A percentile compares a stretch with the other conserved stretches of the same genome.
phyloP scores from a whole-genome alignment of 805 yeast genomes.

The Cyberlindnera mississippiensis region DNA sequence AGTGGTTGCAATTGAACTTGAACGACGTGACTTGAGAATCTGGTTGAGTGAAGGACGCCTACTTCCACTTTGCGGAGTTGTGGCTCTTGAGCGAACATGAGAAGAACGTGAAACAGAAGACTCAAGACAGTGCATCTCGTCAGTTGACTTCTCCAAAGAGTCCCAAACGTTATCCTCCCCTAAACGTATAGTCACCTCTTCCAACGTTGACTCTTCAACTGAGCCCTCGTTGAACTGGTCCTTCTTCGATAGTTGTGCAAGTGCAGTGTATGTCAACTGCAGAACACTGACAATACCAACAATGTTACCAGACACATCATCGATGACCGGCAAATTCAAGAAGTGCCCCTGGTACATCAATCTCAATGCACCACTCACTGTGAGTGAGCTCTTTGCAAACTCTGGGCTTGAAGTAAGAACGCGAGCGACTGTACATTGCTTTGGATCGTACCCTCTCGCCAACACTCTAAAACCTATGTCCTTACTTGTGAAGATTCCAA shows the following conservation, averaged over 20 bases:
- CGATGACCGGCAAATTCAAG: constrained; percentile 39
- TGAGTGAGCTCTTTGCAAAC: constrained; percentile 37
- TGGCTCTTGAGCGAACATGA: constrained; percentile 20
- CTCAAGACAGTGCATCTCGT: constrained; percentile 26
- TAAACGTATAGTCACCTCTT: constrained; percentile 23
- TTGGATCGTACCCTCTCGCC: constrained; percentile 34
- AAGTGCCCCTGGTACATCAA: constrained; percentile 46
- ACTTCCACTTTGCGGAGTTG: constrained; percentile 18
- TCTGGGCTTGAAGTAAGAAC: constrained; percentile 45
- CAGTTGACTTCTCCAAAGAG: constrained; percentile 29
- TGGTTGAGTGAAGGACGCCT: constrained; percentile 23
- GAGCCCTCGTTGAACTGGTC: constrained; percentile 23
- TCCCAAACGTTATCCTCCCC: constrained; percentile 30
- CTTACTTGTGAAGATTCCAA: constrained; percentile 45
- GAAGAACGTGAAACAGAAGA: constrained; percentile 24
- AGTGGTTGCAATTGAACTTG: constrained; percentile 12
- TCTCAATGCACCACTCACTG: constrained; percentile 41
- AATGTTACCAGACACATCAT: constrained; percentile 24
- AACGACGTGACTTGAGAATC: constrained; percentile 18
- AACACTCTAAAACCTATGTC: constrained; percentile 42
- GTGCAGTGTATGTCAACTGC: constrained; percentile 39
- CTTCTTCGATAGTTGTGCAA: constrained; percentile 32
- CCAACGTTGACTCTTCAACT: constrained; percentile 18
- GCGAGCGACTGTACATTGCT: constrained; percentile 36
- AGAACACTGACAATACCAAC: constrained; percentile 43